Percentiles rank a stretch among this genome's conserved stretches.
phyloP scores from a whole-genome alignment of 306 rosid genomes.

The Pyrus betulifolia region DNA sequence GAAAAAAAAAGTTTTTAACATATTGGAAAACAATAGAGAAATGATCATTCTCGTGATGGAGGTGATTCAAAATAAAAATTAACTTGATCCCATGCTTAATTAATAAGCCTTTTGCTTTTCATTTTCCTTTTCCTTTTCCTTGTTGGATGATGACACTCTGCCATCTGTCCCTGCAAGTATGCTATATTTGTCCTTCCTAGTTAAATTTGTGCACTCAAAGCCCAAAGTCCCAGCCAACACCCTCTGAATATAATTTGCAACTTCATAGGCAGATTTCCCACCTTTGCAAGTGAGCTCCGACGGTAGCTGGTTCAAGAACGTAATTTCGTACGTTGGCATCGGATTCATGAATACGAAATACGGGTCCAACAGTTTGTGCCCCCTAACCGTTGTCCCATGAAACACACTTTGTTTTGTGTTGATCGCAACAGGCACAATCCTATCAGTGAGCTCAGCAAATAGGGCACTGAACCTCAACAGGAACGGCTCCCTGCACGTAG shows the following conservation, averaged over 20 bases:
- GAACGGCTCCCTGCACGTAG: slow-evolving; percentile 84
- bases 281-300: slow-evolving; percentile 63
- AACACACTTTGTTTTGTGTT: slow-evolving; percentile 82
- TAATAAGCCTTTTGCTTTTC: neutral
- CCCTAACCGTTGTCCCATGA: slow-evolving; percentile 66
- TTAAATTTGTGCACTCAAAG: slow-evolving; percentile 82
- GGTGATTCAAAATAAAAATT: neutral
- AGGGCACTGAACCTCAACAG: slow-evolving; percentile 81
- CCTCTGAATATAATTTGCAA: slow-evolving; percentile 84
- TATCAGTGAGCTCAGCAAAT: slow-evolving; percentile 71
- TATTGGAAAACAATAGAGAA: neutral
- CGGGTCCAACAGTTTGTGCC: slow-evolving; percentile 72
- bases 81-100: neutral
- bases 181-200: slow-evolving; percentile 82
- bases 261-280: slow-evolving; percentile 74
- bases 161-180: slow-evolving; percentile 91
- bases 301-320: slow-evolving; percentile 73
- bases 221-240: slow-evolving; percentile 77
- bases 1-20: neutral
- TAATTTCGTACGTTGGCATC: slow-evolving; percentile 67
- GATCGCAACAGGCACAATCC: slow-evolving; percentile 88
- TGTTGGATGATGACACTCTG: slow-evolving; percentile 40
- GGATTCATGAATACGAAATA: slow-evolving; percentile 97
- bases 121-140: neutral
- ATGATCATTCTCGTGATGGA: neutral